Conservation (phyloP, 768 basidiomycete species). For the Suillus ampliporus region DNA sequence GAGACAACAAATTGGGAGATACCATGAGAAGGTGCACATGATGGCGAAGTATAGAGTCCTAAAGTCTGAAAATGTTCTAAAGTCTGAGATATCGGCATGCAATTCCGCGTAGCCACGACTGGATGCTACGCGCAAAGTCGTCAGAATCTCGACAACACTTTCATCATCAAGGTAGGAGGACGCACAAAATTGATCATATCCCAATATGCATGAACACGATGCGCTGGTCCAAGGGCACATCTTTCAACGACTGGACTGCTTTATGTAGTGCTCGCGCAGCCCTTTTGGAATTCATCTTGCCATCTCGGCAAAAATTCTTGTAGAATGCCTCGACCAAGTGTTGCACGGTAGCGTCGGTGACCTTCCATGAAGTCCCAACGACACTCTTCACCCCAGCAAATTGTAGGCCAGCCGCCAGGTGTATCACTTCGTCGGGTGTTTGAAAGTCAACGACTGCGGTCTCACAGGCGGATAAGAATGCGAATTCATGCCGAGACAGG, state of each 20-base stretch:
- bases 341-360: constrained; percentile 3
- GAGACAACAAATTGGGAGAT: background rate
- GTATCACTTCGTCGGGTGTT: constrained; percentile 24
- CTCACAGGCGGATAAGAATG: background rate
- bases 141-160: too few relatives aligned
- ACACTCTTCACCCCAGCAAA: constrained; percentile 26
- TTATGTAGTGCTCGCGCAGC: constrained; percentile 9
- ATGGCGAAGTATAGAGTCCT: too few relatives aligned
- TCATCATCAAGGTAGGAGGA: background rate
- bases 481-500: constrained; percentile 9
- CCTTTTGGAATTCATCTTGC: constrained; percentile 4
- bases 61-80: too few relatives aligned
- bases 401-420: constrained; percentile 30
- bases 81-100: too few relatives aligned
- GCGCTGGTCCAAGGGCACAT: constrained; percentile 2
- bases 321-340: constrained; percentile 5
- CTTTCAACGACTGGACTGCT: background rate
- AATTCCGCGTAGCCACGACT: background rate
- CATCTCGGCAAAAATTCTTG: background rate
- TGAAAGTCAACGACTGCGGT: constrained; percentile 24
- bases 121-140: background rate
- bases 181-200: background rate
- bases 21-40: background rate
- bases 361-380: constrained; percentile 28
- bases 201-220: constrained; percentile 14